A percentile compares a stretch with the other conserved stretches of the same genome.
Conservation (phyloP, 1,284 basidiomycete species). For the Cryptococcus sp. region DNA sequence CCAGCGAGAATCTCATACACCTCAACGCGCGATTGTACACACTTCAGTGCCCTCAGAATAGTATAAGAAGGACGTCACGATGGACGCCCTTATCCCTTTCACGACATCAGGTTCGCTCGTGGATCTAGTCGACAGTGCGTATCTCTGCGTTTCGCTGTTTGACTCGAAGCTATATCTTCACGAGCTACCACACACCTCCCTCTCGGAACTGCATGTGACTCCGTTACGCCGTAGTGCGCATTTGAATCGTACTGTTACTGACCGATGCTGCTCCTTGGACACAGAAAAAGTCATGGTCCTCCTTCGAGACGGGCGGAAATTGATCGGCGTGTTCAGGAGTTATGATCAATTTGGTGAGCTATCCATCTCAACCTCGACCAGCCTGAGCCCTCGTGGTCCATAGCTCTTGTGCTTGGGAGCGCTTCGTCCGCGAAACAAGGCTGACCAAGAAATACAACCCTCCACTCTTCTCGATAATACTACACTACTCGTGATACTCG, state of each 20-base stretch:
- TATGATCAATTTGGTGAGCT: constrained; percentile 97
- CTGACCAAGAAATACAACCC: too few relatives aligned
- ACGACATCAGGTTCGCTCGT: constrained; percentile 94
- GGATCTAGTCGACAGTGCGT: constrained; percentile 99
- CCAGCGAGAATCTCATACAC: too few relatives aligned
- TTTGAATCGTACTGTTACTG: background rate
- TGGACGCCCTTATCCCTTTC: constrained; percentile 95
- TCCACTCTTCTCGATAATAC: too few relatives aligned
- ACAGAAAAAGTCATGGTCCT: constrained; percentile 98
- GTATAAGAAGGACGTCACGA: constrained; percentile 44
- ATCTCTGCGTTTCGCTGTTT: constrained; percentile 32
- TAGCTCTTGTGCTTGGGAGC: background rate
- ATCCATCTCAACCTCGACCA: background rate
- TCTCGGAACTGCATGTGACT: background rate
- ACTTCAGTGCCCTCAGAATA: background rate
- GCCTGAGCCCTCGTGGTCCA: background rate
- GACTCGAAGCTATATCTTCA: background rate
- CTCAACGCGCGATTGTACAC: too few relatives aligned
- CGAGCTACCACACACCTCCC: background rate
- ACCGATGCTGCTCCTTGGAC: constrained; percentile 12
- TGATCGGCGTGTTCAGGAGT: constrained; percentile 91
- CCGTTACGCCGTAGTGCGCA: background rate
- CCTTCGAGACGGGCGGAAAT: constrained; percentile 91
- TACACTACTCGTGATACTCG: too few relatives aligned
- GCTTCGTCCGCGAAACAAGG: too few relatives aligned